Evolutionary conservation across 768 basidiomycete genomes (phyloP), one percentile per base, ranked within the genome.

Genomic region (Calocybe cyanea): DNA sequence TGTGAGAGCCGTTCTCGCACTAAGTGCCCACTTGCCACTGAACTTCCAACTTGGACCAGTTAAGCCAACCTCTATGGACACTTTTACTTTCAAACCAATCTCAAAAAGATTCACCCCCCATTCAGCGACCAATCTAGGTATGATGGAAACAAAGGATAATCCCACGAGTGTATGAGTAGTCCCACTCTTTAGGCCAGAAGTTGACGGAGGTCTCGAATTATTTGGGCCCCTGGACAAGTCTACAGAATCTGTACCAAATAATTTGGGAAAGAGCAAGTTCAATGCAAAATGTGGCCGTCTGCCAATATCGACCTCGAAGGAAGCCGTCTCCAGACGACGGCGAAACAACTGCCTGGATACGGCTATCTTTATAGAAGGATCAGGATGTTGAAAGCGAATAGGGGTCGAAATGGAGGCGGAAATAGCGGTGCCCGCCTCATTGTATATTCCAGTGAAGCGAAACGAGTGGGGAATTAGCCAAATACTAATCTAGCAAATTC

Each of bases 291-390:
- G 60, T 2, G 71, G 70, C 33, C 54, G 46, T 47, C 53, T 57
- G 38, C 62, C 65, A 4, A 71, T 56, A 28, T 67, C 59, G 25
- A 78, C 52, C 34, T 62, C 64, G 41, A 80, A 60, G 14, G 70
- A 64, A 10, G 76, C 83, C 51, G 70, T 67, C 13, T 71, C 69
- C 9, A 71, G 70, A 11, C 70, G 67, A 43, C 68, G 60, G 40
- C 68, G 72, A 51, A 77, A 84, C 38, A 85, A 63, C 48, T 74
- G 74, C 46, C 82, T 72, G 41, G 67, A 67, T 30, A 74, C 57
- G 11, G 73, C 66, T 21, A 83, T 46, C 8, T 71, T 70, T 19
- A 71, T 49, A 17, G 72, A 66, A 5, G 73, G 73, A 2, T 70
- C 66, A 2, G 63, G 53, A 32, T 57, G 47, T 43, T 49, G 57